Base-by-base conservation (phyloP, 1,284 basidiomycete genomes). In the Meripilus lineatus region DNA sequence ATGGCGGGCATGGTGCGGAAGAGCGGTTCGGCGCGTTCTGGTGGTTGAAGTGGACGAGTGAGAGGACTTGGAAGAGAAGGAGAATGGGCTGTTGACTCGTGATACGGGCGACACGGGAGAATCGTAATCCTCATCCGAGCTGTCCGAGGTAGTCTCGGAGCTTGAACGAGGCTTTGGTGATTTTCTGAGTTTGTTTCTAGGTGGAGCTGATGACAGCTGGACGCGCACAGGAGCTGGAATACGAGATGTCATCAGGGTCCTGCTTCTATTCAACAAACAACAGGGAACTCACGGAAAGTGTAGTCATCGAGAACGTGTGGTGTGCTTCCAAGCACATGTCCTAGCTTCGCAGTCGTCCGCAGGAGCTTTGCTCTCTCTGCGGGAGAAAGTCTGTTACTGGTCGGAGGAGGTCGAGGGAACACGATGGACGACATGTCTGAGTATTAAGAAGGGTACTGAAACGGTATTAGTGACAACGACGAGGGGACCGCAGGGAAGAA, bases 321-420 rank as follows among this genome's bases (percentile, higher is more conserved):
- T 5, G 79, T 76, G 24, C 70, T 67, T 13, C 82, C 82, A 6
- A 84, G 65, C 22, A 84, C 59, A 37, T 74, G 72, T 32, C 72
- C 72, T 14, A 85, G 70, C 61, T 84, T 84, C 50, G 73, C 75
- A 28, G 77, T 74, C 14, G 75, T 74, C 26, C 76, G 74, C 41
- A 80, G 58, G 21, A 84, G 71, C 43, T 77, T 75, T 5, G 68
- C 59, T 17, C 81, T 75, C 57, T 84, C 75, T 22, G 66, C 57
- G 7, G 69, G 54, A 5, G 75, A 75, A 38, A 81, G 62, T 10
- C 68, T 65, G 57, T 84, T 84, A 24, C 65, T 72, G 17, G 82
- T 84, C 0, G 79, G 79, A 1, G 81, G 81, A 3, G 75, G 79
- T 5, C 68, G 59, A 15, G 77, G 76, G 54, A 70, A 79, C 14